A percentile compares a stretch with the other conserved stretches of the same genome.
These are phyloP conservation scores for Ogataea trehaloabstinens DNA, from an alignment of 805 yeast species.

Conservation along the genomic window DNA sequence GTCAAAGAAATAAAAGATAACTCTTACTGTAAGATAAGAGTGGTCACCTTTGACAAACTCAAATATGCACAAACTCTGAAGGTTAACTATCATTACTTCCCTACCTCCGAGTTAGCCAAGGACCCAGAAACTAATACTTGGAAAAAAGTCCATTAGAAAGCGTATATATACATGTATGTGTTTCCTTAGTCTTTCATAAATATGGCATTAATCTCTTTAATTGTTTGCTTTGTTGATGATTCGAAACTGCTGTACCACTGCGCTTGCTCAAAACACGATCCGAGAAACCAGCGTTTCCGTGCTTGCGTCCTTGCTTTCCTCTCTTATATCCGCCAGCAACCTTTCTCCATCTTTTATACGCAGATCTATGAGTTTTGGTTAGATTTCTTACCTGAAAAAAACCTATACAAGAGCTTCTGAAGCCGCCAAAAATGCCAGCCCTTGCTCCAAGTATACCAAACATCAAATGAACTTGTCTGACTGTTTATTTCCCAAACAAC, in stretches of 20 bases:
- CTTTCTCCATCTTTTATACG: conserved; percentile 82
- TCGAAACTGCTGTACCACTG: conserved; percentile 57
- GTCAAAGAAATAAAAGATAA: conserved; percentile 74
- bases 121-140: conserved; percentile 46
- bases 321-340: conserved; percentile 67
- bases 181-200: conserved; percentile 18
- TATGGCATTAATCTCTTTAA: conserved; percentile 55
- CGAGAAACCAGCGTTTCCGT: conserved; percentile 90
- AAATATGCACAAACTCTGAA: conserved; percentile 84
- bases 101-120: conserved; percentile 61
- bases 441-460: too few relatives aligned
- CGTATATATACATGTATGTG: conserved; percentile 29
- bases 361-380: conserved; percentile 82
- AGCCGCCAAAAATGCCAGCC: too few relatives aligned
- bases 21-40: conserved; percentile 75
- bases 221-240: conserved; percentile 55
- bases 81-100: conserved; percentile 87
- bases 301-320: conserved; percentile 83
- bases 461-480: too few relatives aligned
- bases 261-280: conserved; percentile 55
- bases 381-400: conserved; percentile 29
- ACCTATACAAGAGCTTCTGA: too few relatives aligned
- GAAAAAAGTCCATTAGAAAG: conserved; percentile 48
- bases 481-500: too few relatives aligned
- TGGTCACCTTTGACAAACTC: conserved; percentile 81